Base-by-base conservation (phyloP, 1,284 basidiomycete genomes). In the Lentinula novae-zelandiae region DNA sequence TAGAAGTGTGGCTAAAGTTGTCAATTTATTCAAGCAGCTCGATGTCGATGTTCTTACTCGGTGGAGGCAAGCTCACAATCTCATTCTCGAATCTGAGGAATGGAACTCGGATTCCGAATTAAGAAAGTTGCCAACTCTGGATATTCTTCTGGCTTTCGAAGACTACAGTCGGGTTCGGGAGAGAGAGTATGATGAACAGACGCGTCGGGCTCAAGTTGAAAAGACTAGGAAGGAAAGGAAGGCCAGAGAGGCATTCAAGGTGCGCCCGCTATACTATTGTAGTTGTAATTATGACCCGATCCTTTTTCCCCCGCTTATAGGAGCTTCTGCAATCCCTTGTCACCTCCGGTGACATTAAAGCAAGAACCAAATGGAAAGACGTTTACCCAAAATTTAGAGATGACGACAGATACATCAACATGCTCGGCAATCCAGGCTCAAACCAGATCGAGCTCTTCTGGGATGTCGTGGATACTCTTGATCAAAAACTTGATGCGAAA, bases 381-480 rank as follows among this genome's bases (percentile, higher is more conserved):
- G 82, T 95, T 27, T 93, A 93, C 66, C 88, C 91, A 0, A 72
- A 79, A 22, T 86, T 99, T 75, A 80, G 81, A 27, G 78, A 87
- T 36, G 93, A 98, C 68, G 78, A 82, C 50, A 86, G 94, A n/a
- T 97, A 98, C 75, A 78, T 87, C 36, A 81, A 84, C 62, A 84
- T 98, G 71, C 85, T 98, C 5, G 96, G 95, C 1, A 91, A 92
- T 69, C 90, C 93, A 3, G 97, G 97, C 13, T 96, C 93, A 2
- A 94, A 91, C 64, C 95, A 96, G 1, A 81, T 99, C 46, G 96
- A 99, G 66, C 82, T 99, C 9, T 99, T 98, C 76, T 98, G 94
- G 93, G 96, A 99, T 72, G 72, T 84, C 4, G 89, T 98, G 46
- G 96, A 99, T 73, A 82, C 82, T 44, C 81, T 98, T 3, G 93